These are phyloP conservation scores for Umbelopsis vinacea DNA, from an alignment of 192 early-diverging fungal species.

Conservation along the genomic window DNA sequence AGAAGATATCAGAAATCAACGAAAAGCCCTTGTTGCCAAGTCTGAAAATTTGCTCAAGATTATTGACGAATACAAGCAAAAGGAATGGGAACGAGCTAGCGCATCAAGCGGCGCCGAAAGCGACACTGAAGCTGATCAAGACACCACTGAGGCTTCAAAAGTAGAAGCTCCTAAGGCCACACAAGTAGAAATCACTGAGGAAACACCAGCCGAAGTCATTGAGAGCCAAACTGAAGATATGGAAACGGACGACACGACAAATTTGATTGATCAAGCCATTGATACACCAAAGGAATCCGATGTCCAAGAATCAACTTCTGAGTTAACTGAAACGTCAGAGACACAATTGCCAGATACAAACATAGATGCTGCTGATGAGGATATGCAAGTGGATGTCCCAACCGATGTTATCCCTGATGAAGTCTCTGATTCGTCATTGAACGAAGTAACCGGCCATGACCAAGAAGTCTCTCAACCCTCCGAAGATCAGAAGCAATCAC, in stretches of 20 bases:
- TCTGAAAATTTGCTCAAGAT: slow-evolving; percentile 33
- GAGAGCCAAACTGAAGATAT: background rate
- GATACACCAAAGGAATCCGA: background rate
- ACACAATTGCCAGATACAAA: background rate
- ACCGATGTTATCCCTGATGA: background rate
- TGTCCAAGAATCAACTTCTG: background rate
- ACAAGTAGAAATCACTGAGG: no score
- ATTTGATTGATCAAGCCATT: background rate
- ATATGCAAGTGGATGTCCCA: slow-evolving; percentile 7
- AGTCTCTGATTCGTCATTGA: background rate
- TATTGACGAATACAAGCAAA: slow-evolving; percentile 37
- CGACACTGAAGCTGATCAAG: background rate
- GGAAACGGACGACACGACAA: background rate
- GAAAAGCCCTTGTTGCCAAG: slow-evolving; percentile 25
- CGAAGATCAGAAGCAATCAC: background rate
- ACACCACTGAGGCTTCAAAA: no score
- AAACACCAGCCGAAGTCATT: background rate
- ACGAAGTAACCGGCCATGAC: background rate
- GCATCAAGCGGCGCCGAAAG: slow-evolving; percentile 5
- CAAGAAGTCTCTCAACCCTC: background rate
- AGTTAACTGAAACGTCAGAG: background rate
- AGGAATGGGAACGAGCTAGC: slow-evolving; percentile 38
- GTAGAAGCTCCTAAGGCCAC: background rate
- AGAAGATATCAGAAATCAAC: slow-evolving; percentile 20
- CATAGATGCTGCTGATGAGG: background rate